Evolutionary conservation across 1,284 basidiomycete genomes (phyloP), one percentile per base, ranked within the genome.

Genomic region (Papiliotrema laurentii): DNA sequence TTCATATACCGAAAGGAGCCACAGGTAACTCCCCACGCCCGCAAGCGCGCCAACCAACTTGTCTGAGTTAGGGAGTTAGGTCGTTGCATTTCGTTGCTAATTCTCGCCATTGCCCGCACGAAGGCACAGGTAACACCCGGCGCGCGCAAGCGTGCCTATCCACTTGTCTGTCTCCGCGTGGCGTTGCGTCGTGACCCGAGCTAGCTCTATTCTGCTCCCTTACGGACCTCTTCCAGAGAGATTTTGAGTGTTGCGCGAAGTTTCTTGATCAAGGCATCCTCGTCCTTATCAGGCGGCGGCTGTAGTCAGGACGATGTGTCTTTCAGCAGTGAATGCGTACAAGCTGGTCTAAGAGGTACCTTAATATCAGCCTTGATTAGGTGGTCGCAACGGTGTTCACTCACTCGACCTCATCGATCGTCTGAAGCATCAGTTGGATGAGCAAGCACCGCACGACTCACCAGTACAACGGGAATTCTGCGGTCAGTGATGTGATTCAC

Each of bases 311-410:
- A 11, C 9, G 18, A 7, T 10, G 10, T 22, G 11, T n/a, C 19
- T 21, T 30, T 45, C 19, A 18, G 10, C 40, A 30, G 10, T 27
- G 16, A 35, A 14, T 13, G 47, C 55, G 47, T 33, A 67, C 69
- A 18, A 71, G 44, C 49, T 71, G 69, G 49, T 69, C 69, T n/a
- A 71, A 63, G 7, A 71, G 61, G 34, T 63, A 71, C 43, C 68
- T 70, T 33, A 16, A 21, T 19, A 25, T 57, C 39, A 51, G 38
- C 49, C 4, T n/a, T 37, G 19, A n/a, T 16, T 24, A 2, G 9
- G 5, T 35, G 14, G 10, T 24, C n/a, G 13, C 13, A 3, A 6
- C 10, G 14, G 24, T 16, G 9, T 21, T 13, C 14, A 50, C 61
- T 54, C 33, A 66, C 62, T 66, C 64, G 27, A 66, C 47, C 52